These are phyloP conservation scores for Chenopodium berlandieri DNA, from an alignment of 148 eudicot species.

Conservation along the genomic window DNA sequence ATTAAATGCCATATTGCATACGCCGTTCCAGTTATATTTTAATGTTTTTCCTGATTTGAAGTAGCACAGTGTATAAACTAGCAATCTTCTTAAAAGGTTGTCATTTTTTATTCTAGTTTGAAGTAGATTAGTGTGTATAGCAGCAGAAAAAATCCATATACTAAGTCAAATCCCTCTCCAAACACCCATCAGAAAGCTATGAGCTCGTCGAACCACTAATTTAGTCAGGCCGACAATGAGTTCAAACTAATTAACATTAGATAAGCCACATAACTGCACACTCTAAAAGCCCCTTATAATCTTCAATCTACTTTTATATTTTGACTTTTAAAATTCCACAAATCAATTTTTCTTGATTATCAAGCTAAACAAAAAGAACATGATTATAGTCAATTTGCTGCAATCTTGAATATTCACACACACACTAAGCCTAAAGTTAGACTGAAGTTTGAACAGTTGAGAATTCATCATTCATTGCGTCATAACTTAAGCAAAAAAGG, in stretches of 20 bases:
- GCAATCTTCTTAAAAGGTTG: background rate
- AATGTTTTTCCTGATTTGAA: background rate
- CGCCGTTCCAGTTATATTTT: no score
- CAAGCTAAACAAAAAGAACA: background rate
- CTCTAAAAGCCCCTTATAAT: background rate
- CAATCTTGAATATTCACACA: background rate
- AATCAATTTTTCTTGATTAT: background rate
- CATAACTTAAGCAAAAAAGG: background rate
- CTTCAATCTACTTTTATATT: background rate
- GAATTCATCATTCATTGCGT: slow-evolving; percentile 16
- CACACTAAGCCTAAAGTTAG: background rate
- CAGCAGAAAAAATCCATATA: background rate
- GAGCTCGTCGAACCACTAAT: background rate
- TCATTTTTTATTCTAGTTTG: background rate
- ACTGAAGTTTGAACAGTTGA: background rate
- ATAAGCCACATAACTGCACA: background rate
- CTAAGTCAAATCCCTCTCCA: background rate
- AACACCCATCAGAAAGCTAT: background rate
- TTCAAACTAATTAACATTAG: background rate
- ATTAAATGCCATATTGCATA: background rate
- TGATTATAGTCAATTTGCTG: background rate
- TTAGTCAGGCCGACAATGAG: background rate
- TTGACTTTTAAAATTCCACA: slow-evolving; percentile 6
- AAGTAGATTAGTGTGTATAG: background rate
- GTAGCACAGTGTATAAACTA: background rate